A percentile compares a stretch with the other conserved stretches of the same genome.
Evolutionary conservation across 2,329 filamentous ascomycete species (phyloP).

Genomic region (Paraphaeosphaeria minitans): DNA sequence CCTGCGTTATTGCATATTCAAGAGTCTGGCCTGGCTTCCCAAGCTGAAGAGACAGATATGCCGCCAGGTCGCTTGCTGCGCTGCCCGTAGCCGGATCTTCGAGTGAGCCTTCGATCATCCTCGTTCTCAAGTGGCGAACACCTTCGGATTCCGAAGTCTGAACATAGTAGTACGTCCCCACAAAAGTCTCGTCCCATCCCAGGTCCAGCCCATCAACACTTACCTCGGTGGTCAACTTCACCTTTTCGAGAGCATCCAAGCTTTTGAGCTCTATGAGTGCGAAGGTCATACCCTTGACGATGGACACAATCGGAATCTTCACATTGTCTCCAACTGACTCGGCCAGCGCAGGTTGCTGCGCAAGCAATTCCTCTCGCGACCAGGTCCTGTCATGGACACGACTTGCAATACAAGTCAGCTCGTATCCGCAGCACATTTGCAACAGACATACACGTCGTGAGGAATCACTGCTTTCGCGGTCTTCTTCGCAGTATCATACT

Average conservation of each 20-base stretch:
- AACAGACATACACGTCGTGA: slow-evolving; percentile 68
- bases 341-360: slow-evolving; percentile 45
- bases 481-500: slow-evolving; percentile 47
- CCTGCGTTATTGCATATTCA: slow-evolving; percentile 54
- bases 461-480: slow-evolving; percentile 68
- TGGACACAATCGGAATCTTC: slow-evolving; percentile 47
- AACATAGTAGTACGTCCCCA: slow-evolving; percentile 66
- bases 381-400: slow-evolving; percentile 36
- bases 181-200: slow-evolving; percentile 60
- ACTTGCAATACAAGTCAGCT: slow-evolving; percentile 19
- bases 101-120: slow-evolving; percentile 61
- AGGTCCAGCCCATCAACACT: slow-evolving; percentile 44
- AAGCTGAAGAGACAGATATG: slow-evolving; percentile 52
- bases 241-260: slow-evolving; percentile 61
- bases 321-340: slow-evolving; percentile 21
- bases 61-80: slow-evolving; percentile 54
- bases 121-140: slow-evolving; percentile 55
- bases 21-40: slow-evolving; percentile 38
- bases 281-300: slow-evolving; percentile 78
- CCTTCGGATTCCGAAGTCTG: slow-evolving; percentile 39
- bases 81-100: slow-evolving; percentile 60
- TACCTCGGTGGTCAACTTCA: slow-evolving; percentile 45
- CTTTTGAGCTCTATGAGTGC: slow-evolving; percentile 66
- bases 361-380: slow-evolving; percentile 29
- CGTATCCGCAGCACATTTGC: slow-evolving; percentile 21